These are phyloP conservation scores for Phascolomyces articulosus DNA, from an alignment of 371 early-diverging fungal species.

Conservation along the genomic window DNA sequence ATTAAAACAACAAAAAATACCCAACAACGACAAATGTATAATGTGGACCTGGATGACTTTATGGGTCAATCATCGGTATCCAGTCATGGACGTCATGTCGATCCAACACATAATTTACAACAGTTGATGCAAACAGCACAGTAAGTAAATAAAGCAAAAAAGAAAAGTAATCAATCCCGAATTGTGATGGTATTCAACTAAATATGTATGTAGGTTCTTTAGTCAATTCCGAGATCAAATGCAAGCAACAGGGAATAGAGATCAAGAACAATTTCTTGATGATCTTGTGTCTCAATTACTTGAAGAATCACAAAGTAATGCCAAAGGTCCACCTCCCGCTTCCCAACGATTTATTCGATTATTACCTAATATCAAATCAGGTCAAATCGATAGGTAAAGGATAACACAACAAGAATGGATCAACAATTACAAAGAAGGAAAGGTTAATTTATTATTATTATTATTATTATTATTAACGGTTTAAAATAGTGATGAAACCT, in stretches of 20 bases:
- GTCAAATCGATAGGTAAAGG: constrained; percentile 28
- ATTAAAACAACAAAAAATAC: neutral
- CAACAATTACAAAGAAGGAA: neutral
- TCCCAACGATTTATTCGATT: constrained; percentile 43
- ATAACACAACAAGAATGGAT: neutral
- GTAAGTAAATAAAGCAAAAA: constrained; percentile 17
- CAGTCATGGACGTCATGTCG: neutral
- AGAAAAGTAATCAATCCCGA: neutral
- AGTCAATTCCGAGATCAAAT: constrained; percentile 41
- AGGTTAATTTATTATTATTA: too few species aligned
- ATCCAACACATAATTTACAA: constrained; percentile 18
- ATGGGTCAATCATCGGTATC: neutral
- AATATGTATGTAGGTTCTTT: constrained; percentile 30
- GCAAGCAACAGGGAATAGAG: constrained; percentile 39
- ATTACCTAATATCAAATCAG: constrained; percentile 27
- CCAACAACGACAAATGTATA: neutral
- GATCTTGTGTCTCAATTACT: constrained; percentile 50
- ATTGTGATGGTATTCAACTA: too few species aligned
- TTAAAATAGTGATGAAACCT: constrained; percentile 44
- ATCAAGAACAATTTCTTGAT: constrained; percentile 51
- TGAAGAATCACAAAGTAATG: constrained; percentile 50
- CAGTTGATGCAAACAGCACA: constrained; percentile 42
- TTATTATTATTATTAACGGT: neutral
- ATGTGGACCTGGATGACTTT: constrained; percentile 13
- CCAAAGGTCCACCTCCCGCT: constrained; percentile 57